Evolutionary conservation across 2,329 filamentous ascomycete genomes (phyloP).

Genomic region (Cordyceps farinosa): DNA sequence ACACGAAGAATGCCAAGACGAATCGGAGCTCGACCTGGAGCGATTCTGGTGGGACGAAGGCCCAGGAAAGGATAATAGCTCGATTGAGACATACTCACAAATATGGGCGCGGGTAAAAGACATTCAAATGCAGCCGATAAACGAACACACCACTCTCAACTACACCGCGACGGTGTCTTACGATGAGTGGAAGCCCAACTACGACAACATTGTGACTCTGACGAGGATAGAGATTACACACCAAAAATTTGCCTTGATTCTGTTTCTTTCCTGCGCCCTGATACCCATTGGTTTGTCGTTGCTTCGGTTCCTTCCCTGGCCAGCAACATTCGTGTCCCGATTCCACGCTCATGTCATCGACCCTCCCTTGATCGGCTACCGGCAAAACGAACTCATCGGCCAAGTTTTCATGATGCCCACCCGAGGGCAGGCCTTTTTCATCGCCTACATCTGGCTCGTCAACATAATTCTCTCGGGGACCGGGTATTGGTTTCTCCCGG

Average conservation of each 20-base stretch:
- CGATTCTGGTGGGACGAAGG: constrained; percentile 22
- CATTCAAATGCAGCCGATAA: neutral
- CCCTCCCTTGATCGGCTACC: constrained; percentile 19
- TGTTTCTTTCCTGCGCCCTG: constrained; percentile 24
- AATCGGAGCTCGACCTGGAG: constrained; percentile 19
- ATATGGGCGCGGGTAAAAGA: neutral
- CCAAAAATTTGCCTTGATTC: constrained; percentile 25
- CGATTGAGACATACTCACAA: constrained; percentile 16
- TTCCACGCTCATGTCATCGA: constrained; percentile 23
- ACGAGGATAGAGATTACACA: constrained; percentile 18
- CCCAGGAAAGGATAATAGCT: constrained; percentile 20
- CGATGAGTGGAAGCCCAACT: constrained; percentile 14
- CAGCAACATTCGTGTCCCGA: neutral
- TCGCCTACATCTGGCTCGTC: constrained; percentile 32
- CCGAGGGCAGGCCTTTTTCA: constrained; percentile 37
- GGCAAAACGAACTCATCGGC: constrained; percentile 19
- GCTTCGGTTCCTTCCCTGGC: constrained; percentile 27
- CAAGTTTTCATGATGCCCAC: constrained; percentile 30
- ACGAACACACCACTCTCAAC: constrained; percentile 17
- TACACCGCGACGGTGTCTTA: constrained; percentile 18
- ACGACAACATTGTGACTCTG: constrained; percentile 14
- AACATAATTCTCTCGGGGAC: constrained; percentile 33
- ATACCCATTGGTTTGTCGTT: constrained; percentile 27
- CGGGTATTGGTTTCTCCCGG: constrained; percentile 25
- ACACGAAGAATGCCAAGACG: constrained; percentile 17